These are phyloP conservation scores for Beta vulgaris DNA, from an alignment of 148 eudicot species.

Conservation along the genomic window DNA sequence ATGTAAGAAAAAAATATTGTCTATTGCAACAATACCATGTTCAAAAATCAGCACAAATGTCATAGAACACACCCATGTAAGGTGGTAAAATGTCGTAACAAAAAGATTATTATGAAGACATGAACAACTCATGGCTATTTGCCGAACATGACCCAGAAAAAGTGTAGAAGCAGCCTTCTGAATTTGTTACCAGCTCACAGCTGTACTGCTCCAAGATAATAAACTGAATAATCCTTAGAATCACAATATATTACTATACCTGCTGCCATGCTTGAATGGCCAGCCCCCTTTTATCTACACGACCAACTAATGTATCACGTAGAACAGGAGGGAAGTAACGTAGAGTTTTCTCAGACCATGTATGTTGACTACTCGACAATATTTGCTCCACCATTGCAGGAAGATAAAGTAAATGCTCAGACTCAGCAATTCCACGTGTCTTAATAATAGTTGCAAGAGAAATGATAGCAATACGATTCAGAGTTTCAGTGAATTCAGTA, in stretches of 20 bases:
- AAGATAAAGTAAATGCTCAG: constrained; percentile 84
- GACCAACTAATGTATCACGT: constrained; percentile 70
- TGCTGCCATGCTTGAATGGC: constrained; percentile 96
- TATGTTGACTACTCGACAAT: constrained; percentile 85
- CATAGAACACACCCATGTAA: too few species aligned
- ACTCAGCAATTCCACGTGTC: constrained; percentile 95
- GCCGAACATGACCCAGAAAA: not conserved
- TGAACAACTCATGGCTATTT: not conserved
- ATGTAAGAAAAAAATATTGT: not conserved
- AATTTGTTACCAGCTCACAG: not conserved
- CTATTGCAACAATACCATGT: not conserved
- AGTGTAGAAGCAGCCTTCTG: not conserved
- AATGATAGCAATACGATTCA: constrained; percentile 71
- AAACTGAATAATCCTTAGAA: not conserved
- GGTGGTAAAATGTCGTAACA: too few species aligned
- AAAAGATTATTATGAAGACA: too few species aligned
- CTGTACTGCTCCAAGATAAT: not conserved
- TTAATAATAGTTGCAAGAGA: constrained; percentile 88
- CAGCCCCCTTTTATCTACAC: constrained; percentile 70
- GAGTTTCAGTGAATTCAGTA: constrained; percentile 91
- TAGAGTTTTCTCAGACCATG: constrained; percentile 94
- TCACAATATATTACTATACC: constrained; percentile 36
- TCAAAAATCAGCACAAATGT: not conserved
- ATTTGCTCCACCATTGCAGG: constrained; percentile 88
- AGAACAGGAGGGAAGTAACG: constrained; percentile 79